Conservation (phyloP, 768 basidiomycete species). For the Agaricus subrufescens region DNA sequence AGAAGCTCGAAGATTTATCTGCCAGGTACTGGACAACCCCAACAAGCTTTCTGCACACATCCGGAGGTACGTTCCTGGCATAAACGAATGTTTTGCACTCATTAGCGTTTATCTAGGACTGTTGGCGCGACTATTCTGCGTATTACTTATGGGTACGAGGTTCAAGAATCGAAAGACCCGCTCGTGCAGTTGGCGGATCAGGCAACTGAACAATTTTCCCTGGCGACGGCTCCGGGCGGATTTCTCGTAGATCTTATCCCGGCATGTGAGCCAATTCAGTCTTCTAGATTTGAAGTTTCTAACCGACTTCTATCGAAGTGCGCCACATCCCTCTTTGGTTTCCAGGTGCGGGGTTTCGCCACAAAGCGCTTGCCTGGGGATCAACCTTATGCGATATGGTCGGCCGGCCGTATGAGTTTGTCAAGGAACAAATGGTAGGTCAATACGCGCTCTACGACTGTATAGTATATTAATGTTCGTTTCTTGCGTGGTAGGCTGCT, state of each 20-base stretch:
- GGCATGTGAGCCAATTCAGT: slow-evolving; percentile 27
- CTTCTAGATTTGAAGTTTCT: slow-evolving; percentile 1
- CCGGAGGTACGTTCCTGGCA: slow-evolving; percentile 34
- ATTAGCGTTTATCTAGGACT: slow-evolving; percentile 26
- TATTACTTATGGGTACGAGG: slow-evolving; percentile 51
- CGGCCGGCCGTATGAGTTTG: slow-evolving; percentile 49
- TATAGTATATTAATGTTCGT: background rate
- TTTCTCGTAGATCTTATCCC: slow-evolving; percentile 51
- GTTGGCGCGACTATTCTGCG: slow-evolving; percentile 50
- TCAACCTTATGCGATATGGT: slow-evolving; percentile 52
- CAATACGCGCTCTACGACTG: slow-evolving; percentile 7
- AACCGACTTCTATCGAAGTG: slow-evolving; percentile 31
- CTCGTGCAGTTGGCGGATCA: slow-evolving; percentile 48
- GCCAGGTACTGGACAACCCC: slow-evolving; percentile 43
- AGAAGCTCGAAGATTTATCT: slow-evolving; percentile 44
- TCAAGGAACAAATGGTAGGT: slow-evolving; percentile 56
- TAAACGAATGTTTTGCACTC: background rate
- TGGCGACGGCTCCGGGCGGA: slow-evolving; percentile 47
- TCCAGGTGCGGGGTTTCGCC: slow-evolving; percentile 57
- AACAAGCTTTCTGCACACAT: slow-evolving; percentile 41
- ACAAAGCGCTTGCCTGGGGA: slow-evolving; percentile 48
- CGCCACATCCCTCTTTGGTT: slow-evolving; percentile 58
- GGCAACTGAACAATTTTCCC: slow-evolving; percentile 51
- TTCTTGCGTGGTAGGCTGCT: slow-evolving; percentile 35
- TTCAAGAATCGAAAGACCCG: slow-evolving; percentile 44